Evolutionary conservation across 2,329 filamentous ascomycete species (phyloP).

Genomic region (Polytolypa hystricis): DNA sequence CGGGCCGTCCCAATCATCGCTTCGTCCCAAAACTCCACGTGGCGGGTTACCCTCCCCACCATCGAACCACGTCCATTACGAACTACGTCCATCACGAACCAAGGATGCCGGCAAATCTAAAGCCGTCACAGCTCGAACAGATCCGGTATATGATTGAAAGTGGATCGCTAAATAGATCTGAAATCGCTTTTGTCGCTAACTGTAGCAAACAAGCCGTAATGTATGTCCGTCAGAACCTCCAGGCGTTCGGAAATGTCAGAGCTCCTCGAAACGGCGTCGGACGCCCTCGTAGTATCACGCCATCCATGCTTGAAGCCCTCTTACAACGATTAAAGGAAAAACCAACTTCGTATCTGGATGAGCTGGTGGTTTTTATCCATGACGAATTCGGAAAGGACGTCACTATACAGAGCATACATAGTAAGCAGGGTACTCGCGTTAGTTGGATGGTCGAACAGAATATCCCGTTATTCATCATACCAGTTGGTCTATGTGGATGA

Average conservation of each 20-base stretch:
- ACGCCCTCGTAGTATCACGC: slow-evolving; percentile 15
- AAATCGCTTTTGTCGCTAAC: slow-evolving; percentile 11
- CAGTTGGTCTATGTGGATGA: slow-evolving; percentile 29
- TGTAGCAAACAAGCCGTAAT: slow-evolving; percentile 12
- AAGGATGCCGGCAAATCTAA: background rate
- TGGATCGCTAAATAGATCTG: slow-evolving; percentile 10
- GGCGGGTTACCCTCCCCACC: background rate
- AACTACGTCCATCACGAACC: background rate
- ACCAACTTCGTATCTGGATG: slow-evolving; percentile 11
- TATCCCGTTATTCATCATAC: slow-evolving; percentile 23
- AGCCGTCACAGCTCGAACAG: slow-evolving; percentile 9
- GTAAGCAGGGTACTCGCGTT: slow-evolving; percentile 24
- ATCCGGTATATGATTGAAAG: slow-evolving; percentile 11
- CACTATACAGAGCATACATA: slow-evolving; percentile 16
- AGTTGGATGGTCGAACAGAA: slow-evolving; percentile 26
- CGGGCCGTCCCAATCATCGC: background rate
- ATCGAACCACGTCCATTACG: background rate
- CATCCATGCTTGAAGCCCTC: slow-evolving; percentile 16
- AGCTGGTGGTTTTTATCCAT: slow-evolving; percentile 16
- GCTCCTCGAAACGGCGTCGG: slow-evolving; percentile 14
- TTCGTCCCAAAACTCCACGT: background rate
- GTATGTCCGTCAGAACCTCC: slow-evolving; percentile 8
- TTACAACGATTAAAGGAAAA: slow-evolving; percentile 17
- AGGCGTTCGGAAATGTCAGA: slow-evolving; percentile 9
- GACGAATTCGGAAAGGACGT: slow-evolving; percentile 20